Base-by-base conservation (phyloP, 305 asterid genomes). In the Fraxinus ornus region DNA sequence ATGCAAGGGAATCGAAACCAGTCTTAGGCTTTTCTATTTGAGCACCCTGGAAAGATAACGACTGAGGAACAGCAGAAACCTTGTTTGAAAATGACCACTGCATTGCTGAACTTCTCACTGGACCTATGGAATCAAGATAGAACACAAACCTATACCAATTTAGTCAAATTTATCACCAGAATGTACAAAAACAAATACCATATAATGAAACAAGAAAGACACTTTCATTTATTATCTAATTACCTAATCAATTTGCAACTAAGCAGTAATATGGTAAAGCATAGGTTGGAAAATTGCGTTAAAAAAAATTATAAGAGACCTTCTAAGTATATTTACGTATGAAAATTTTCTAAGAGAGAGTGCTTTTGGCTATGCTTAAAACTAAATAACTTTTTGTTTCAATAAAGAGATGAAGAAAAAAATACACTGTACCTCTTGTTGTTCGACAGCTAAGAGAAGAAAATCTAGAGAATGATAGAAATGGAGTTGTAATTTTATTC, bases 11-110 rank as follows among this genome's bases (percentile, higher is more conserved):
- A 66, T 88, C 91, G 70, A 87, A 91, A 22, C 97, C 93, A 80
- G 89, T 82, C 86, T 85, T 91, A 1, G 83, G 90, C 78, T 79
- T 89, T 35, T 90, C 89, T 52, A 86, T 91, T 75, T 87, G 89
- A 70, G 83, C 82, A 77, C 87, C 83, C 12, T 89, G 85, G 71
- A 94, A 94, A 74, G 97, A 90, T 73, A 91, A 64, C 76, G 89
- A 89, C 84, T 88, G 98, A 78, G 88, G 86, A 44, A 62, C 82
- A 75, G 88, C 79, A 35, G 95, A 76, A 78, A 79, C 62, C 80
- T 86, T 87, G 87, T 87, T 91, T 35, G 95, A 75, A 81, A 89
- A 90, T 68, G 97, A 88, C 96, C 97, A 91, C 93, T 89, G 95
- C 98, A 94, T 93, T 79, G 91, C 87, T 87, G 83, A 83, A 83